Evolutionary conservation across 306 rosid genomes (phyloP).

Genomic region (Vigna unguiculata): DNA sequence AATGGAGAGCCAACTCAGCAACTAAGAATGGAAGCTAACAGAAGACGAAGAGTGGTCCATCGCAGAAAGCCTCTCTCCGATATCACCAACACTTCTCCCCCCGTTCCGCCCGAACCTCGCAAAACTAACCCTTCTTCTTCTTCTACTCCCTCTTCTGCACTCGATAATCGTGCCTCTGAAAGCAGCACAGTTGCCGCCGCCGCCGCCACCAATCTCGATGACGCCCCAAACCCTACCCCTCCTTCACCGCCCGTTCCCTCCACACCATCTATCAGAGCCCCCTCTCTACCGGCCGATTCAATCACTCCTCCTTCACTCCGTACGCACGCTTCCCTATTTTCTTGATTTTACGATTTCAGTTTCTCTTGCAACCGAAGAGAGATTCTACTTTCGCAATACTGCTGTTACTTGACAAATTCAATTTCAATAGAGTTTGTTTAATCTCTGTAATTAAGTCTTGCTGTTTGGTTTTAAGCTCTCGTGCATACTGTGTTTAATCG

Average conservation of each 20-base stretch:
- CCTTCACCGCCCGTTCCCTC: constrained; percentile 21
- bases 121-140: constrained; percentile 40
- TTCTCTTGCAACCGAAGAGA: no score
- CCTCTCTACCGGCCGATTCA: constrained; percentile 41
- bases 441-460: neutral
- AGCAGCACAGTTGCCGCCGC: neutral
- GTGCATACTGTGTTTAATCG: neutral
- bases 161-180: constrained; percentile 9
- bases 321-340: neutral
- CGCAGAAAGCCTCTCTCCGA: constrained; percentile 71
- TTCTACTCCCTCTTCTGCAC: constrained; percentile 21
- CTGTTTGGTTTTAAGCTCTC: neutral
- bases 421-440: neutral
- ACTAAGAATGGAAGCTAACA: constrained; percentile 56
- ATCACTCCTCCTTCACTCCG: neutral
- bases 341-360: no score
- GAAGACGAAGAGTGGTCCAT: constrained; percentile 32
- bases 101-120: constrained; percentile 36
- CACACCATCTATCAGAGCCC: constrained; percentile 39
- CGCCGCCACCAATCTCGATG: constrained; percentile 2
- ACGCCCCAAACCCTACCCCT: constrained; percentile 44
- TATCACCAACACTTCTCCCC: constrained; percentile 60
- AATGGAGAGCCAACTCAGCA: neutral
- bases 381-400: neutral
- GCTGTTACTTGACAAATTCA: neutral